phyloP scores from a whole-genome alignment of 495 filamentous ascomycete species.

The Bathelium albidoporum region DNA sequence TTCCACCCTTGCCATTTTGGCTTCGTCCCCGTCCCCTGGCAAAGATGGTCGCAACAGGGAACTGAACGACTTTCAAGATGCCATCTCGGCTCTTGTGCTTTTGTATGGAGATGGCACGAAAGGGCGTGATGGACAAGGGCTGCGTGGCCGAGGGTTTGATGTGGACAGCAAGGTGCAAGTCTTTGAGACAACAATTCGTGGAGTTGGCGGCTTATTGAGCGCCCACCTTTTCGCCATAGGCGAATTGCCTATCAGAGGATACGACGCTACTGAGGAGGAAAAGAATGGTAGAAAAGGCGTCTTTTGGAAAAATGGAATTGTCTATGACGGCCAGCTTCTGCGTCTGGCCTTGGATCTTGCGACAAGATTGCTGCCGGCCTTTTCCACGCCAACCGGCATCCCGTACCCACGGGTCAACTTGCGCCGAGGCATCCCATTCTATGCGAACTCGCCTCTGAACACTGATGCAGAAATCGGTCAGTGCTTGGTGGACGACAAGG shows the following conservation, averaged over 20 bases:
- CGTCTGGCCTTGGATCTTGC: constrained; percentile 76
- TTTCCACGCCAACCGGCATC: constrained; percentile 78
- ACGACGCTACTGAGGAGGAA: constrained; percentile 39
- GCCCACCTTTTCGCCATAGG: constrained; percentile 89
- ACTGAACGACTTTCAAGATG: constrained; percentile 67
- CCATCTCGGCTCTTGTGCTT: constrained; percentile 65
- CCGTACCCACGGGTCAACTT: constrained; percentile 94
- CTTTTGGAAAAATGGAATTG: constrained; percentile 61
- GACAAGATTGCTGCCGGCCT: constrained; percentile 75
- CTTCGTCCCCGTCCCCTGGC: constrained; percentile 44
- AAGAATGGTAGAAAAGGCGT: constrained; percentile 45
- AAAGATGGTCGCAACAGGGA: constrained; percentile 33
- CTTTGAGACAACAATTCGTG: constrained; percentile 93
- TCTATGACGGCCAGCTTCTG: constrained; percentile 85
- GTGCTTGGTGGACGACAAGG: constrained; percentile 32
- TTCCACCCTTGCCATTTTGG: constrained; percentile 83
- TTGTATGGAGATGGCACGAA: constrained; percentile 77
- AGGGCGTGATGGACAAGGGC: constrained; percentile 59
- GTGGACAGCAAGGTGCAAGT: constrained; percentile 96
- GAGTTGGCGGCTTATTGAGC: constrained; percentile 81
- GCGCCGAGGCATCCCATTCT: constrained; percentile 84
- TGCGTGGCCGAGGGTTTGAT: constrained; percentile 76
- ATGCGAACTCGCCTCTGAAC: constrained; percentile 66
- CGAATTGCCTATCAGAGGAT: constrained; percentile 73
- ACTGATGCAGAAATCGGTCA: constrained; percentile 31